These are phyloP conservation scores for Alternaria rosae DNA, from an alignment of 2,329 filamentous ascomycete species.

Conservation along the genomic window DNA sequence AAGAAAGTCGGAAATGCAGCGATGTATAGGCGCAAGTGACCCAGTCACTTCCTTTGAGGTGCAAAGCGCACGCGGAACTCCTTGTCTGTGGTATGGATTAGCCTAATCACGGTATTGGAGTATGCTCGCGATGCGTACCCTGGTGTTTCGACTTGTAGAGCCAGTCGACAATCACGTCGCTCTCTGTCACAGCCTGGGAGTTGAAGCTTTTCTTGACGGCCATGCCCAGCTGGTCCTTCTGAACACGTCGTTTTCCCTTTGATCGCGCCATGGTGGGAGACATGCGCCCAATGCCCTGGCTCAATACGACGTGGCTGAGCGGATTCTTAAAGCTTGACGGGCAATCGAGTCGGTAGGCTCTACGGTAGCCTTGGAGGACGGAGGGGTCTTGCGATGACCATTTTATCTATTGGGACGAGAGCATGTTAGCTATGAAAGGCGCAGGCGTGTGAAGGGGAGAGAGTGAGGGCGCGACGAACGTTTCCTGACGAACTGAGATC, in stretches of 20 bases:
- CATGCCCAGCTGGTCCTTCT: slow-evolving; percentile 74
- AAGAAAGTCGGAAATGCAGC: slow-evolving; percentile 41
- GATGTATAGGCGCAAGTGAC: slow-evolving; percentile 20
- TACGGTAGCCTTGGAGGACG: slow-evolving; percentile 77
- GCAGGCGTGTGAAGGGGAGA: slow-evolving; percentile 6
- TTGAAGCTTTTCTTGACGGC: slow-evolving; percentile 85
- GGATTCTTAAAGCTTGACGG: slow-evolving; percentile 71
- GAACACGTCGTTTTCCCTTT: slow-evolving; percentile 70
- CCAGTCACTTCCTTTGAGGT: slow-evolving; percentile 45
- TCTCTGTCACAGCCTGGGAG: slow-evolving; percentile 77
- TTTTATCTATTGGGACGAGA: slow-evolving; percentile 55
- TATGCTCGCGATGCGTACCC: slow-evolving; percentile 48
- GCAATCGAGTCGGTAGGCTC: slow-evolving; percentile 74
- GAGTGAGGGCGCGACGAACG: slow-evolving; percentile 35
- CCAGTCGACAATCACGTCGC: slow-evolving; percentile 81
- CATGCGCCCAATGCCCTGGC: slow-evolving; percentile 69
- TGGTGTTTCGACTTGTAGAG: slow-evolving; percentile 73
- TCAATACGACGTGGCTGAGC: slow-evolving; percentile 60
- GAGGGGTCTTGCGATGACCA: slow-evolving; percentile 74
- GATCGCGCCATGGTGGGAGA: slow-evolving; percentile 78
- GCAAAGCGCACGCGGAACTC: slow-evolving; percentile 56
- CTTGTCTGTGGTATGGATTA: slow-evolving; percentile 50
- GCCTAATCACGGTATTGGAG: neutral
- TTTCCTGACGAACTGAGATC: slow-evolving; percentile 41
- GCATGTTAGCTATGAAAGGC: slow-evolving; percentile 19